Percentiles rank a stretch among this genome's conserved stretches.
phyloP scores from a whole-genome alignment of 1,139 yeast genomes.

The Pichia sp. region DNA sequence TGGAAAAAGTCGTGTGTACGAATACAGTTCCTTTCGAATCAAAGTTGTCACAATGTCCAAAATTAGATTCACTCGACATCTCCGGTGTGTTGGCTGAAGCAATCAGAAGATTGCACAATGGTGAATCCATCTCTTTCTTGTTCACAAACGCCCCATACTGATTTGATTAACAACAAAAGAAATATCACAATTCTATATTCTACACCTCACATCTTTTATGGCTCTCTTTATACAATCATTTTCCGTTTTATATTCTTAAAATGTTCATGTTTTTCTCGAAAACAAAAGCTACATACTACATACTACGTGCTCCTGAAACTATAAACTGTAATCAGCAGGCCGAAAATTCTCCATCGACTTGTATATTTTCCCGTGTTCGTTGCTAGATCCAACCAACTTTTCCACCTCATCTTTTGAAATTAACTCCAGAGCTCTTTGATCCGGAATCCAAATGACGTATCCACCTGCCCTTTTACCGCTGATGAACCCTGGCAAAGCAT shows the following conservation, averaged over 20 bases:
- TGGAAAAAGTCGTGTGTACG: constrained; percentile 83
- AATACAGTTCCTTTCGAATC: constrained; percentile 91
- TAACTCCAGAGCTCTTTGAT: constrained; percentile 45
- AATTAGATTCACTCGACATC: constrained; percentile 77
- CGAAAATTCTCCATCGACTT: constrained; percentile 53
- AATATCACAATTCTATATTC: not conserved
- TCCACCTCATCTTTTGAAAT: constrained; percentile 39
- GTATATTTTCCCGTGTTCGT: constrained; percentile 53
- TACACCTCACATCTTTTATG: not conserved
- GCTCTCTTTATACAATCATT: not conserved
- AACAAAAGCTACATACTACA: constrained; percentile 58
- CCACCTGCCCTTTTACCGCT: constrained; percentile 87
- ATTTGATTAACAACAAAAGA: not conserved
- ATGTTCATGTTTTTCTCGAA: constrained; percentile 80
- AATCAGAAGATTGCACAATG: constrained; percentile 92
- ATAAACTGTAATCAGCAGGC: constrained; percentile 42
- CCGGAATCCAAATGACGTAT: constrained; percentile 89
- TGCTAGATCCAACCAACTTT: constrained; percentile 37
- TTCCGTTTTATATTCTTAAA: not conserved
- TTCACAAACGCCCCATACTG: constrained; percentile 68
- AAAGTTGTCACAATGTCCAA: constrained; percentile 64
- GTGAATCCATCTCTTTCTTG: constrained; percentile 89
- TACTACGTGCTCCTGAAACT: constrained; percentile 4
- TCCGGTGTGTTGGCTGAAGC: constrained; percentile 94
- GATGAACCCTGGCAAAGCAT: constrained; percentile 83